Evolutionary conservation across 1,284 basidiomycete species (phyloP).

Genomic region (Albatrellus sp.): DNA sequence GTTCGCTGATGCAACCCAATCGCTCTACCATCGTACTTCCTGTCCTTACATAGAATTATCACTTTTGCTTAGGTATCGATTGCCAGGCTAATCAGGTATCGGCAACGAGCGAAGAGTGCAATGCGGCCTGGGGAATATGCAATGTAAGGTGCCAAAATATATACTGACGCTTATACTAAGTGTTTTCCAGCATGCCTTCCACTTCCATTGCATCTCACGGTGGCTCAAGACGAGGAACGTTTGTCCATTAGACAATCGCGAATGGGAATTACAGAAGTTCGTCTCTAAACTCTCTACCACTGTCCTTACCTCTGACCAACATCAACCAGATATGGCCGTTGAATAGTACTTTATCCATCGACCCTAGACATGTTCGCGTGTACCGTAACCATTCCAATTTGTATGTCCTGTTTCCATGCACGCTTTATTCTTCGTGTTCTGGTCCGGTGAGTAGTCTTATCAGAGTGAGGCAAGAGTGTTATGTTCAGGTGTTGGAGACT

Average conservation of each 20-base stretch:
- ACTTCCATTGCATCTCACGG: constrained; percentile 99
- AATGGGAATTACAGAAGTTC: constrained; percentile 91
- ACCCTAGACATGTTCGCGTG: background rate
- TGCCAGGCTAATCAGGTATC: constrained; percentile 99
- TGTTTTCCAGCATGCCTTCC: constrained; percentile 85
- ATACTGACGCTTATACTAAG: background rate
- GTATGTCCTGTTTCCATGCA: background rate
- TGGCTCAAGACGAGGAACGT: constrained; percentile 99
- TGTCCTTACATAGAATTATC: constrained; percentile 2
- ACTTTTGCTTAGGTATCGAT: constrained; percentile 72
- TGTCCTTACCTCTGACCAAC: background rate
- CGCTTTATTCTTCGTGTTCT: no score
- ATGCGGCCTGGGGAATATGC: constrained; percentile 98
- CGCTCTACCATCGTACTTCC: background rate
- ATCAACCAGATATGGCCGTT: constrained; percentile 2
- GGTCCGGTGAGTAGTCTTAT: no score
- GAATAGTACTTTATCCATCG: background rate
- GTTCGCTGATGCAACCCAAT: constrained; percentile 18
- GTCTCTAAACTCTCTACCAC: constrained; percentile 20
- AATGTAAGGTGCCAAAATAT: constrained; percentile 56
- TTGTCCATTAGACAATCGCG: constrained; percentile 94
- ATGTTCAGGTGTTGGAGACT: no score
- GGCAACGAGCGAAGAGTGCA: constrained; percentile 93
- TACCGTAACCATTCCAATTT: background rate
- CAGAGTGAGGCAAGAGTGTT: no score